Evolutionary conservation across 805 yeast species (phyloP).

Genomic region (Candida caryicola): DNA sequence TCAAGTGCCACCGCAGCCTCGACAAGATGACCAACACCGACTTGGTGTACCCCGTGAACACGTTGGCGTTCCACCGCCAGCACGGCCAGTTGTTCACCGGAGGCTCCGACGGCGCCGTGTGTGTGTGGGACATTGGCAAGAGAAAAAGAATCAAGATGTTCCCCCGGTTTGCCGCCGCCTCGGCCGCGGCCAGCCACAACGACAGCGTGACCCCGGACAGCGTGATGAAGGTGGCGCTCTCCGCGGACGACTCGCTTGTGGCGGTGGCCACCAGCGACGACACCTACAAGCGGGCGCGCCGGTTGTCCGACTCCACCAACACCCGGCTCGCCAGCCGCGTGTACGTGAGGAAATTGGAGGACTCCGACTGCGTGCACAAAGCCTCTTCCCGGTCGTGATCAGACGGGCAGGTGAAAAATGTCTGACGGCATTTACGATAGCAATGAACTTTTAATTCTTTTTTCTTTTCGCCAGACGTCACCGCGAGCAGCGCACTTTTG

Average conservation of each 20-base stretch:
- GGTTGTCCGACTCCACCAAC: conserved; percentile 11
- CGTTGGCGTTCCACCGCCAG: conserved; percentile 40
- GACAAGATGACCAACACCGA: conserved; percentile 42
- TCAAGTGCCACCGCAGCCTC: conserved; percentile 68
- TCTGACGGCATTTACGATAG: too few species aligned
- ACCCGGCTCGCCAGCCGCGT: conserved; percentile 9
- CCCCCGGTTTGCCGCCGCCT: conserved; percentile 22
- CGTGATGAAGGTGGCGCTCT: conserved; percentile 22
- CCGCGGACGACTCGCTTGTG: conserved; percentile 17
- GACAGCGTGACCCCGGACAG: too few species aligned
- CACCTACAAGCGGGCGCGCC: conserved; percentile 29
- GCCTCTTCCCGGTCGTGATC: too few species aligned
- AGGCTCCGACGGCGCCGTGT: conserved; percentile 50
- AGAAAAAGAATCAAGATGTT: conserved; percentile 44
- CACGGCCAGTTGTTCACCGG: conserved; percentile 46
- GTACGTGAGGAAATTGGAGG: conserved; percentile 7
- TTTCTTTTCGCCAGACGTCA: too few species aligned
- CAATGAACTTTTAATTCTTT: too few species aligned
- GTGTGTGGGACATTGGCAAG: conserved; percentile 49
- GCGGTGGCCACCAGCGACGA: conserved; percentile 46
- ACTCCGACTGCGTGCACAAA: conserved; percentile 2
- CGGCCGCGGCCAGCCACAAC: too few species aligned
- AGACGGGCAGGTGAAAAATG: too few species aligned
- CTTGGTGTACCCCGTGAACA: conserved; percentile 52
- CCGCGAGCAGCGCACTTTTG: too few species aligned